Evolutionary conservation across 176 grass and related monocot species (phyloP).

Genomic region (Ampelocalamus luodianensis): DNA sequence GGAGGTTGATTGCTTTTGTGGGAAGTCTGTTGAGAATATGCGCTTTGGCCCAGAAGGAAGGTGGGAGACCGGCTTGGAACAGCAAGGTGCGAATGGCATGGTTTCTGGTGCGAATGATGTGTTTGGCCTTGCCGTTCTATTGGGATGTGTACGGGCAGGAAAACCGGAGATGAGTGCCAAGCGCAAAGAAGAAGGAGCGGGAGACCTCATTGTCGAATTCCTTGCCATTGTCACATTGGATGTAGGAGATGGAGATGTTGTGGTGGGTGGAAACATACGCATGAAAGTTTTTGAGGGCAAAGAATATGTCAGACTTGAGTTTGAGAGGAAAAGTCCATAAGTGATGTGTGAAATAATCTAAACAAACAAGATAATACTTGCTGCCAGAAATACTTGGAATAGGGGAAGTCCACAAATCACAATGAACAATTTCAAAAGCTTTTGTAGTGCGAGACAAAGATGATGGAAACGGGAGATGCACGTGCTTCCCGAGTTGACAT

Average conservation of each 20-base stretch:
- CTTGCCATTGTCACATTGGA: not conserved
- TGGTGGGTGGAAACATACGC: not conserved
- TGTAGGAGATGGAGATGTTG: not conserved
- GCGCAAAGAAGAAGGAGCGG: not conserved
- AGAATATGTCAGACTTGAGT: not conserved
- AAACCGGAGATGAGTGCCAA: not conserved
- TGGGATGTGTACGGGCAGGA: not conserved
- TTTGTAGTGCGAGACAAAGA: not conserved
- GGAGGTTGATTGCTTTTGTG: not conserved
- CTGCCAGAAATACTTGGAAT: not conserved
- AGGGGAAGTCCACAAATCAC: not conserved
- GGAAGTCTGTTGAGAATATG: not conserved
- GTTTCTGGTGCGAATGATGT: too few species aligned
- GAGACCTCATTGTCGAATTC: not conserved
- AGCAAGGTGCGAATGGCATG: not conserved
- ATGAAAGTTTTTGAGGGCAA: not conserved
- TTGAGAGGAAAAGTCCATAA: not conserved
- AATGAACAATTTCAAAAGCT: not conserved
- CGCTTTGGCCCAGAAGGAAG: not conserved
- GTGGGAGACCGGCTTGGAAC: not conserved
- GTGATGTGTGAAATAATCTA: not conserved
- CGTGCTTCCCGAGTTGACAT: not conserved
- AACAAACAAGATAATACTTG: not conserved
- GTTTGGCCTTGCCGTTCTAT: accelerated
- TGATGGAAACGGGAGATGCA: not conserved